These are phyloP conservation scores for Dryadomyces quercivorus DNA, from an alignment of 2,329 filamentous ascomycete genomes.

Conservation along the genomic window DNA sequence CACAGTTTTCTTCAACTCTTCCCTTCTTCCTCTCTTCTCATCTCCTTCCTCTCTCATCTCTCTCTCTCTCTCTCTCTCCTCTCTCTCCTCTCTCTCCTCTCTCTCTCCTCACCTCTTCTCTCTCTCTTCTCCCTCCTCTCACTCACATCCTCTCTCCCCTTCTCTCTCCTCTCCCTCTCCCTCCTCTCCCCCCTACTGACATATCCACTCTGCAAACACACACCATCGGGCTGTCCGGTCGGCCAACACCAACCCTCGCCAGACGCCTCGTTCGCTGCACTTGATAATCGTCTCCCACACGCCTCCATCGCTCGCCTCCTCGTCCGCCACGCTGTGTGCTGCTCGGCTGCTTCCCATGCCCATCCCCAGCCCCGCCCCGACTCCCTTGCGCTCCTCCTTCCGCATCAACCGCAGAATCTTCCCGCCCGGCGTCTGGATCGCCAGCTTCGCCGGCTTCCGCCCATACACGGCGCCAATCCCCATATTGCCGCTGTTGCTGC, in stretches of 20 bases:
- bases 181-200: constrained; percentile 19
- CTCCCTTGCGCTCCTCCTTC: constrained; percentile 57
- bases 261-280: constrained; percentile 68
- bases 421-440: constrained; percentile 85
- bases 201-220: constrained; percentile 82
- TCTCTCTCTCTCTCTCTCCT: no score
- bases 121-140: no score
- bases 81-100: background rate
- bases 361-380: constrained; percentile 23
- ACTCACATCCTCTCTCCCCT: background rate
- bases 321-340: constrained; percentile 27
- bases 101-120: background rate
- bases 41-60: no score
- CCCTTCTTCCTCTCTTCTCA: no score
- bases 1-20: no score
- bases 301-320: constrained; percentile 55
- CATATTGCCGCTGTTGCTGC: constrained; percentile 32
- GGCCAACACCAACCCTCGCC: constrained; percentile 71
- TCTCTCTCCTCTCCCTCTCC: background rate
- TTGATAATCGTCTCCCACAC: constrained; percentile 89
- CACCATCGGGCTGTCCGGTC: constrained; percentile 80
- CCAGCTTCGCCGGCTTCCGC: constrained; percentile 86
- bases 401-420: constrained; percentile 85
- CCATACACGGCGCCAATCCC: constrained; percentile 33
- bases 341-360: constrained; percentile 30